Percentiles rank a stretch among this genome's conserved stretches.
These are phyloP conservation scores for Aspergillus ruber DNA, from an alignment of 2,329 filamentous ascomycete species.

Conservation along the genomic window DNA sequence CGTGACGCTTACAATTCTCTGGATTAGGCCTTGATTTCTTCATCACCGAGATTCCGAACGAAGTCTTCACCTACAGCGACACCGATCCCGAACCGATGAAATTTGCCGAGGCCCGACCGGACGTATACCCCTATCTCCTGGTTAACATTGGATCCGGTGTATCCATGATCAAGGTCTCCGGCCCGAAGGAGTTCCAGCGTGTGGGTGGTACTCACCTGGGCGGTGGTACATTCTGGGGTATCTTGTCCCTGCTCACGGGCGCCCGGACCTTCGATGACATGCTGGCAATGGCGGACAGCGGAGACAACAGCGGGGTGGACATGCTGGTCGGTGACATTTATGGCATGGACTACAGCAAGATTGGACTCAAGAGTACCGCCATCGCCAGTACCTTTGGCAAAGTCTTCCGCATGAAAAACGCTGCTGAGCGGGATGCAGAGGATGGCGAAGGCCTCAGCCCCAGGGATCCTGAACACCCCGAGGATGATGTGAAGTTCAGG, in stretches of 20 bases:
- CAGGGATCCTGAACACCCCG: constrained; percentile 39
- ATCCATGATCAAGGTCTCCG: constrained; percentile 93
- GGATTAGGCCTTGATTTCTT: constrained; percentile 88
- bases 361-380: constrained; percentile 88
- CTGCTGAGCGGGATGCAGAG: constrained; percentile 72
- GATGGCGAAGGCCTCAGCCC: constrained; percentile 57
- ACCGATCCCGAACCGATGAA: constrained; percentile 81
- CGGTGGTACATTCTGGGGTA: constrained; percentile 94
- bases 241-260: constrained; percentile 86
- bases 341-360: constrained; percentile 90
- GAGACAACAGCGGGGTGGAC: constrained; percentile 89
- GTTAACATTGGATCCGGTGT: constrained; percentile 98
- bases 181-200: constrained; percentile 76
- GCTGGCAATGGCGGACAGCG: constrained; percentile 81
- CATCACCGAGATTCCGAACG: constrained; percentile 92
- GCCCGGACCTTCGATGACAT: constrained; percentile 96
- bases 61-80: constrained; percentile 96
- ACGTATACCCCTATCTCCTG: constrained; percentile 92
- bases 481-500: constrained; percentile 52
- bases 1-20: background rate
- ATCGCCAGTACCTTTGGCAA: constrained; percentile 97
- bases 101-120: constrained; percentile 68
- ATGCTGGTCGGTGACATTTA: constrained; percentile 98
- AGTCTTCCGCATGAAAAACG: constrained; percentile 85
- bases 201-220: constrained; percentile 93